A percentile compares a stretch with the other conserved stretches of the same genome.
These are phyloP conservation scores for Ceriops decandra DNA, from an alignment of 345 rosid species.

Conservation along the genomic window DNA sequence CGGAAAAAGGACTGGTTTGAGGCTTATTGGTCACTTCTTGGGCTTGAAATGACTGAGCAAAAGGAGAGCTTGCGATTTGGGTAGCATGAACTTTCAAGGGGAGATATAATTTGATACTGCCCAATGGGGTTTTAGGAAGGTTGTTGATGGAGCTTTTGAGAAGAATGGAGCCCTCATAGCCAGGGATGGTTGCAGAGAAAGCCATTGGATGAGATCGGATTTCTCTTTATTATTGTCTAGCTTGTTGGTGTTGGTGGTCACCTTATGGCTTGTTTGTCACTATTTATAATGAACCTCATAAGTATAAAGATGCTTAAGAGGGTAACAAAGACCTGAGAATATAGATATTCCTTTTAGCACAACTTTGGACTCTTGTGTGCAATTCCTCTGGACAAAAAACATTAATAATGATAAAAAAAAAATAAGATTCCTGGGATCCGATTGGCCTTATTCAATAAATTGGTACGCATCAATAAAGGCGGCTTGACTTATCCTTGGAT, in stretches of 20 bases:
- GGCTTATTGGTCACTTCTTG: neutral
- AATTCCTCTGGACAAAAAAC: too few relatives aligned
- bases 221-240: neutral
- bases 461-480: neutral
- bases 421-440: neutral
- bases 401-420: too few relatives aligned
- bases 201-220: slow-evolving; percentile 16
- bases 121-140: neutral
- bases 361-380: slow-evolving; percentile 2
- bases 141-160: slow-evolving; percentile 6
- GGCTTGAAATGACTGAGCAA: slow-evolving; percentile 6
- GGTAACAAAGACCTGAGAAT: neutral
- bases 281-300: neutral
- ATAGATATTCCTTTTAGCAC: slow-evolving; percentile 6
- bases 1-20: slow-evolving; percentile 3
- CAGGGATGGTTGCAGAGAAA: slow-evolving; percentile 14
- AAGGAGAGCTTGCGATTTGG: slow-evolving; percentile 3
- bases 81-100: neutral
- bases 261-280: too few relatives aligned
- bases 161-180: slow-evolving; percentile 8
- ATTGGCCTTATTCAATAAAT: neutral
- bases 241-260: neutral
- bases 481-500: neutral
- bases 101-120: neutral
- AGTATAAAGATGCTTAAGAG: slow-evolving; percentile 1